phyloP scores from a whole-genome alignment of 225 moss, liverwort and hornwort species.

The Neckera pumila region DNA sequence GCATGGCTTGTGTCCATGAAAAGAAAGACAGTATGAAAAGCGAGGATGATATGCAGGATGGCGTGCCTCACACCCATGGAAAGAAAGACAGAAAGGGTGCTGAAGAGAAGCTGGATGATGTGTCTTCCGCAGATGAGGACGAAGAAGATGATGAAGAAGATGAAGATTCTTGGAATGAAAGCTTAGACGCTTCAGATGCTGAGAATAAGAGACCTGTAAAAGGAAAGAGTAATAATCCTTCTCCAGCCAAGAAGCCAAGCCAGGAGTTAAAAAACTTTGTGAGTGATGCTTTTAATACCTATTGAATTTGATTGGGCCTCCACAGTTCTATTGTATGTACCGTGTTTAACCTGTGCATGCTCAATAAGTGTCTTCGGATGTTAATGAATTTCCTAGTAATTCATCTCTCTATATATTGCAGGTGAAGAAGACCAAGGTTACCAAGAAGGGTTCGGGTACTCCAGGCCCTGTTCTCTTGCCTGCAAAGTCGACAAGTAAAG shows the following conservation, averaged over 20 bases:
- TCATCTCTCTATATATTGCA: background rate
- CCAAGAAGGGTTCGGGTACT: background rate
- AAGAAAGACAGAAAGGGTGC: background rate
- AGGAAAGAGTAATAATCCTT: background rate
- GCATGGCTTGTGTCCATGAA: background rate
- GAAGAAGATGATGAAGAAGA: conserved; percentile 13
- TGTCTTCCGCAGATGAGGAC: conserved; percentile 8
- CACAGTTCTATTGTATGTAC: background rate
- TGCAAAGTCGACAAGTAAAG: conserved; percentile 16
- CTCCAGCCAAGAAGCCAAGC: conserved; percentile 4
- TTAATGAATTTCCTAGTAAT: background rate
- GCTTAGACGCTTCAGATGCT: conserved; percentile 22
- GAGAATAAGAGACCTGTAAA: conserved; percentile 5
- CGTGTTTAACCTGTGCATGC: background rate
- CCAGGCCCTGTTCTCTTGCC: background rate
- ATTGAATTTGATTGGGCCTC: background rate
- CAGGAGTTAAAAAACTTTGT: background rate
- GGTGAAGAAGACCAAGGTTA: conserved; percentile 1
- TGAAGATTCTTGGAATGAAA: conserved; percentile 33
- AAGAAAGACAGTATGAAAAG: background rate
- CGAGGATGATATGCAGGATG: background rate
- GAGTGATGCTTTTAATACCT: background rate
- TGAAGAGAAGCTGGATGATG: background rate
- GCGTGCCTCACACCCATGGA: background rate
- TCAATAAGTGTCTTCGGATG: background rate